Evolutionary conservation across 2,329 filamentous ascomycete species (phyloP), one percentile per base, ranked within the genome.

Genomic region (Fusarium musae): DNA sequence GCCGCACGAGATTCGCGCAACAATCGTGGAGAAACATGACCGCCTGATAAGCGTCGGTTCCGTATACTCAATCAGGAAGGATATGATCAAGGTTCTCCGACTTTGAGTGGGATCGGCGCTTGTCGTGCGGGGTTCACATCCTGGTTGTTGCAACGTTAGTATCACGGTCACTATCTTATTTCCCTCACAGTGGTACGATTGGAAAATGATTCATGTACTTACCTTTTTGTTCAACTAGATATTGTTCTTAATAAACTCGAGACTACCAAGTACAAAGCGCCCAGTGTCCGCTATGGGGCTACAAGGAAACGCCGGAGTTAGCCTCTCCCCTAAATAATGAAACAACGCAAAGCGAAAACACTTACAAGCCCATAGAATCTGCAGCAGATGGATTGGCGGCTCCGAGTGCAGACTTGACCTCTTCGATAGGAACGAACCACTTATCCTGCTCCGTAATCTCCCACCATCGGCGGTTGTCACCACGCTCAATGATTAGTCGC

Each of bases 1-100:
- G 19, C 49, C 58, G 58, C 58, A 21, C 19, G 5, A 64, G 50
- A 54, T 30, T 54, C 5, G 26, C 19, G 40, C 50, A 30, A 19
- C 10, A n/a, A n/a, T 60, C 23, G n/a, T 40, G 42, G 44, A 60
- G 36, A 60, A 26, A 42, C 19, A 39, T 39, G 12, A 50, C 32
- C 13, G 11, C 7, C 46, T 4, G 61, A 64, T 64, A 64, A 64
- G 56, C 37, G 30, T 52, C 57, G 34, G 36, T 37, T 30, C 44
- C 26, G 12, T 39, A 50, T 64, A 52, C 61, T 64, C n/a, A 47
- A 61, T 64, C 39, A 61, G 61, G 61, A 64, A 64, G 39, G 44
- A 46, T 32, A 43, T 36, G 39, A 30, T 61, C 56, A 28, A 44
- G 32, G 44, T 50, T 60, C 44, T 30, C 61, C 37, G 15, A 39